Conservation (phyloP, 352 stramenopile genomes). For the Pythium angustatum region DNA sequence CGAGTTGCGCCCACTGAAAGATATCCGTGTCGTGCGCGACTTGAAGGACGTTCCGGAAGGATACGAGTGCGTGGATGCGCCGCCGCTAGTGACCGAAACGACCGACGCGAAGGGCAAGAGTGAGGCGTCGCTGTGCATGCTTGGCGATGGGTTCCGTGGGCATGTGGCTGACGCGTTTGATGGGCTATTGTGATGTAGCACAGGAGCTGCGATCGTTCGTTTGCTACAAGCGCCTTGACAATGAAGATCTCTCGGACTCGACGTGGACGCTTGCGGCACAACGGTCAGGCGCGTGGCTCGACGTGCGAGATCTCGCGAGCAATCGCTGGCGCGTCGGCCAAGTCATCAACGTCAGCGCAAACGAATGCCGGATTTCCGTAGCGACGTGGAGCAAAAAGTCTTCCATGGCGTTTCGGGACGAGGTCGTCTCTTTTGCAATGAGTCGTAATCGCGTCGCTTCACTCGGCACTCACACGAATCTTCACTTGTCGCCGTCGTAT, state of each 20-base stretch:
- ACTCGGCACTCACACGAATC: constrained; percentile 68
- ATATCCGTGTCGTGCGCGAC: constrained; percentile 75
- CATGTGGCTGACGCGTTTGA: background rate
- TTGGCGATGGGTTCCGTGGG: constrained; percentile 2
- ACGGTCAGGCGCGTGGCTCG: constrained; percentile 76
- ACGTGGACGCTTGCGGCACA: constrained; percentile 75
- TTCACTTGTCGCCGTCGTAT: constrained; percentile 82
- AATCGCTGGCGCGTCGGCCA: constrained; percentile 79
- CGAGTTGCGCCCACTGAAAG: constrained; percentile 61
- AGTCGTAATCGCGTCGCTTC: constrained; percentile 69
- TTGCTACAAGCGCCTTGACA: constrained; percentile 64
- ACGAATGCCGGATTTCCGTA: constrained; percentile 74
- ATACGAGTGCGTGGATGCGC: constrained; percentile 55
- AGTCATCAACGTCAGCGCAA: constrained; percentile 61
- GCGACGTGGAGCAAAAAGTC: constrained; percentile 57
- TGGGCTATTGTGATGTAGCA: constrained; percentile 24
- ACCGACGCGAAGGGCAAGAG: constrained; percentile 40
- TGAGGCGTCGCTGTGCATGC: too few species aligned
- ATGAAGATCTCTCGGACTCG: constrained; percentile 63
- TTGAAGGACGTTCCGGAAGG: constrained; percentile 66
- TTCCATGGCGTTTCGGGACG: constrained; percentile 44
- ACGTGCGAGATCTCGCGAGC: constrained; percentile 75
- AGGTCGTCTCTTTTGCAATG: constrained; percentile 62
- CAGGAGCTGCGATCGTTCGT: constrained; percentile 66
- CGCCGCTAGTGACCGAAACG: constrained; percentile 46